phyloP scores from a whole-genome alignment of 768 basidiomycete species.

The Lactarius hengduanensis region DNA sequence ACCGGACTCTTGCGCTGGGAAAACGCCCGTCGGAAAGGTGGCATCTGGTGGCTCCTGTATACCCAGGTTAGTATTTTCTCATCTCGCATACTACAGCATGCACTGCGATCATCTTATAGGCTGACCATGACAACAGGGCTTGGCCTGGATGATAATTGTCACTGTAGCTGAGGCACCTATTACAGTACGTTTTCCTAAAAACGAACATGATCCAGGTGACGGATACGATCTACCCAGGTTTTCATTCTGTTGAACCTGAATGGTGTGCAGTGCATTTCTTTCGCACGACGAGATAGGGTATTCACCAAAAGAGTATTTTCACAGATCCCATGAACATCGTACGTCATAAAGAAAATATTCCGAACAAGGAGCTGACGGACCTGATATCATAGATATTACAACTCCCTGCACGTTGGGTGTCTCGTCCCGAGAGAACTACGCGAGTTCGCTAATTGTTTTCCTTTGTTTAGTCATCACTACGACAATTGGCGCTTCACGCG shows the following conservation, averaged over 20 bases:
- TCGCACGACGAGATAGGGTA: not conserved
- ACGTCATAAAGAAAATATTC: too few relatives aligned
- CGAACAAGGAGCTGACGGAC: too few relatives aligned
- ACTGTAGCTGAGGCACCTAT: slow-evolving; percentile 2
- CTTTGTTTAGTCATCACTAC: too few relatives aligned
- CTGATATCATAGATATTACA: too few relatives aligned
- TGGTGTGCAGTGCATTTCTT: not conserved
- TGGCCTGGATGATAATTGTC: slow-evolving; percentile 2
- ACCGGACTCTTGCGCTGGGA: slow-evolving; percentile 14
- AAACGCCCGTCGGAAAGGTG: not conserved
- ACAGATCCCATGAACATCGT: not conserved
- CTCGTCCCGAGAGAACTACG: too few relatives aligned
- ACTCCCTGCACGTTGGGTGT: not conserved
- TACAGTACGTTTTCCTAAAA: not conserved
- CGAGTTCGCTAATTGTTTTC: not conserved
- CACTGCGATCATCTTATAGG: not conserved
- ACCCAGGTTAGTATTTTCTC: not conserved
- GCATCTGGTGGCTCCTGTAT: slow-evolving; percentile 12
- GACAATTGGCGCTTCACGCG: not conserved
- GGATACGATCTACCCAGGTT: not conserved
- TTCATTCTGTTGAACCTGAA: slow-evolving; percentile 7
- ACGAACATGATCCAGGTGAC: too few relatives aligned
- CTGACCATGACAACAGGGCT: not conserved
- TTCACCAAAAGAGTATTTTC: not conserved
- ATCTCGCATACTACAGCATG: not conserved